Evolutionary conservation across 2,329 filamentous ascomycete species (phyloP).

Genomic region (Aspergillus fructus): DNA sequence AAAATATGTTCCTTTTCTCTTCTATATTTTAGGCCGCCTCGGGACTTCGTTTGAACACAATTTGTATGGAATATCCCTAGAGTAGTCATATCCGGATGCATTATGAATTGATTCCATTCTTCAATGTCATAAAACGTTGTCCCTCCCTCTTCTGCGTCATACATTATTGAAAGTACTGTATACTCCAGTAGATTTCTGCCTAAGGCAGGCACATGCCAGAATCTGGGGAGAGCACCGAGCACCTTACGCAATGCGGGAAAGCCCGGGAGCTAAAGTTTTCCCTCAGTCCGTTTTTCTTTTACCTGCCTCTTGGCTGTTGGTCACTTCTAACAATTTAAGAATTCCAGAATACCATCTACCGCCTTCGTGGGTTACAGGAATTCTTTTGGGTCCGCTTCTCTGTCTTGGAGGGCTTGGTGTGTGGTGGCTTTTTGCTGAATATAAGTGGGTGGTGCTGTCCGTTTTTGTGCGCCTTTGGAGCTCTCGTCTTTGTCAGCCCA

Average conservation of each 20-base stretch:
- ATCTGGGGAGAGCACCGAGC: conserved; percentile 17
- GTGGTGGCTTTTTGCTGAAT: conserved; percentile 19
- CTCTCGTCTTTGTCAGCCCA: conserved; percentile 25
- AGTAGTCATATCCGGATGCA: neutral
- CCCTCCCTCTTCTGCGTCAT: neutral
- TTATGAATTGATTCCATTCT: neutral
- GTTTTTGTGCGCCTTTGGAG: conserved; percentile 12
- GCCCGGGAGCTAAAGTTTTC: conserved; percentile 36
- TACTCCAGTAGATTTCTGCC: conserved; percentile 4
- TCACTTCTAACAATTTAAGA: conserved; percentile 15
- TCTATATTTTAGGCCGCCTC: too few species aligned
- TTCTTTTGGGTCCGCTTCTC: neutral
- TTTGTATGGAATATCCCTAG: neutral
- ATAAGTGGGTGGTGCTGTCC: conserved; percentile 5
- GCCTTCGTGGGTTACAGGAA: neutral
- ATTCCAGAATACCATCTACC: neutral
- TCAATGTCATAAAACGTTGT: neutral
- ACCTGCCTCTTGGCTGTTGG: conserved; percentile 11
- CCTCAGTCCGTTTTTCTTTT: conserved; percentile 15
- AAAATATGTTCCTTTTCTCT: neutral
- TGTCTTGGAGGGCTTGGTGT: conserved; percentile 27
- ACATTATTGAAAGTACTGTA: neutral
- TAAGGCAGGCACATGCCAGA: conserved; percentile 20
- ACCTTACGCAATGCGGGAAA: conserved; percentile 42
- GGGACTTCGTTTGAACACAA: neutral